Conservation (phyloP, 495 filamentous ascomycete genomes). For the Daldinia decipiens region DNA sequence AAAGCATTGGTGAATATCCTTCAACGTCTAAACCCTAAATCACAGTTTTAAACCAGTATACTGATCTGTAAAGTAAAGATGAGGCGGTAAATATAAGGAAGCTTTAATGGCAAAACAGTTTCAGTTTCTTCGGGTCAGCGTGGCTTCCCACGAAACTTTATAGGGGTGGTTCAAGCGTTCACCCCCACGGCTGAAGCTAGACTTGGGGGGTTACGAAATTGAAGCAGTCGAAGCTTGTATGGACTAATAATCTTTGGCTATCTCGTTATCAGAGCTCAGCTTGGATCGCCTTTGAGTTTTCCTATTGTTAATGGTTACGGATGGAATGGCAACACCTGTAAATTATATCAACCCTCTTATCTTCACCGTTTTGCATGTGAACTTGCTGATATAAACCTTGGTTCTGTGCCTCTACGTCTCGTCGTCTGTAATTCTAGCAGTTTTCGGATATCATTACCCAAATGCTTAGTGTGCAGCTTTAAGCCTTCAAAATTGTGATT, state of each 20-base stretch:
- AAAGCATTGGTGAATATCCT: background rate
- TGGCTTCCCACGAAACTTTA: background rate
- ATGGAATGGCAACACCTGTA: too few species aligned
- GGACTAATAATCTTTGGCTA: too few species aligned
- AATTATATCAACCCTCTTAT: too few species aligned
- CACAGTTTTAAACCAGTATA: background rate
- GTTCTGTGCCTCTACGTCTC: too few species aligned
- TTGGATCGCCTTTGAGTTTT: too few species aligned
- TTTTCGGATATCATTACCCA: too few species aligned
- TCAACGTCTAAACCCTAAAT: background rate
- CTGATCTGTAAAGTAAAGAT: background rate
- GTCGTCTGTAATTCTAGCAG: too few species aligned
- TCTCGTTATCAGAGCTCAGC: too few species aligned
- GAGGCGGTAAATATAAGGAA: background rate
- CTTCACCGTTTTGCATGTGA: too few species aligned
- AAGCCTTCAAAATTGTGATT: background rate
- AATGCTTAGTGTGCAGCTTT: background rate
- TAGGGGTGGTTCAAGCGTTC: background rate
- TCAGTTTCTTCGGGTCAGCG: background rate
- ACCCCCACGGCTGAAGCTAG: background rate
- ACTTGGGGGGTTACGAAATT: background rate
- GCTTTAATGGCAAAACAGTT: background rate
- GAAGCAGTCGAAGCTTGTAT: background rate
- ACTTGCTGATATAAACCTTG: too few species aligned
- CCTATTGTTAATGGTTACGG: too few species aligned